Conservation (phyloP, 148 eudicot species). For the Pharnaceum exiguum region DNA sequence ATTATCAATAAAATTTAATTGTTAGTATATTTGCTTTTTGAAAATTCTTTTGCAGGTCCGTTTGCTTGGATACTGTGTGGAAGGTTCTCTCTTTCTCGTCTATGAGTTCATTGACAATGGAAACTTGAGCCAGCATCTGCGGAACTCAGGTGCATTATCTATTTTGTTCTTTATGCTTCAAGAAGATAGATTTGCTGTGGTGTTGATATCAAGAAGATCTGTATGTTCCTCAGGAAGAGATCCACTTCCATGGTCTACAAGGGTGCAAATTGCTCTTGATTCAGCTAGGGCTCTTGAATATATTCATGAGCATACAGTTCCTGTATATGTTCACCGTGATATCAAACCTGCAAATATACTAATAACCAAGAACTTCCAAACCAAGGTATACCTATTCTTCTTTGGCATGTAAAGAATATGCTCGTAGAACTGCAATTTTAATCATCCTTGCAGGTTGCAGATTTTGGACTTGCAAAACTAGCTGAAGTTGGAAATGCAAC, state of each 20-base stretch:
- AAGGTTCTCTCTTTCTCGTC: constrained; percentile 54
- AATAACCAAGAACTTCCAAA: constrained; percentile 45
- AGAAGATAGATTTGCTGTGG: neutral
- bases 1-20: neutral
- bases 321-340: constrained; percentile 67
- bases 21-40: too few relatives aligned
- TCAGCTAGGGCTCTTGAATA: constrained; percentile 81
- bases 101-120: constrained; percentile 68
- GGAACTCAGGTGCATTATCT: constrained; percentile 40
- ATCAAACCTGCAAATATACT: constrained; percentile 65
- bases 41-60: constrained; percentile 75
- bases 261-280: constrained; percentile 74
- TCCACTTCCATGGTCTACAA: constrained; percentile 58
- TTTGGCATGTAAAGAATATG: neutral
- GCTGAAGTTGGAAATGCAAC: constrained; percentile 46
- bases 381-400: constrained; percentile 38
- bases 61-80: constrained; percentile 62
- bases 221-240: constrained; percentile 29
- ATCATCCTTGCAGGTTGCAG: constrained; percentile 53
- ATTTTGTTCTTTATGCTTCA: neutral
- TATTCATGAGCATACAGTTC: constrained; percentile 70
- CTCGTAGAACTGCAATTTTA: neutral
- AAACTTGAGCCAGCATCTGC: constrained; percentile 60
- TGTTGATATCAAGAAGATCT: constrained; percentile 6
- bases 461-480: constrained; percentile 70